These are phyloP conservation scores for Paxillus ammoniavirescens DNA, from an alignment of 768 basidiomycete genomes.

Conservation along the genomic window DNA sequence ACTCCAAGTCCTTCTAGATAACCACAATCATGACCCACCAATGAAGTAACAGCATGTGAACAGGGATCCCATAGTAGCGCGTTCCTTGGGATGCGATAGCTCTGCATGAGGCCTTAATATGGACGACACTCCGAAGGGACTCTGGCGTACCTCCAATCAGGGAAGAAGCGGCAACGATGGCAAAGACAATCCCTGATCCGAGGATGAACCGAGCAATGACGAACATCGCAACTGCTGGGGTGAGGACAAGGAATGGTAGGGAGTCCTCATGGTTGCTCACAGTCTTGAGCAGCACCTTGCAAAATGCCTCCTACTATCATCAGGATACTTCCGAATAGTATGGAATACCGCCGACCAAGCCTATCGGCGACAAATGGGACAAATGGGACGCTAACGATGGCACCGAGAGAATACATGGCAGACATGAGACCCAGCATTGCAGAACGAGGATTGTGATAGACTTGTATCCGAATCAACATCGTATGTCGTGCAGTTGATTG, in stretches of 20 bases:
- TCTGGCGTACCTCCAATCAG: constrained; percentile 17
- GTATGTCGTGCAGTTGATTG: not conserved
- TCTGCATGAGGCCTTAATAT: constrained; percentile 2
- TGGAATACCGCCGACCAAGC: constrained; percentile 20
- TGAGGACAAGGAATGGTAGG: not conserved
- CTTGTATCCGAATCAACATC: constrained; percentile 27
- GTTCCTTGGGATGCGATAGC: constrained; percentile 24
- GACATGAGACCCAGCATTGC: constrained; percentile 56
- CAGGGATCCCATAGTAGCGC: constrained; percentile 11
- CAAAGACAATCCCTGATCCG: constrained; percentile 12
- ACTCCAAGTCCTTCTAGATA: too few species aligned
- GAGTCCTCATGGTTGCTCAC: constrained; percentile 1
- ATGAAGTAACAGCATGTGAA: constrained; percentile 10
- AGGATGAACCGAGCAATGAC: constrained; percentile 16
- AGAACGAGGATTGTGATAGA: constrained; percentile 54
- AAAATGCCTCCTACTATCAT: constrained; percentile 12
- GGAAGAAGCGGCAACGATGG: constrained; percentile 19
- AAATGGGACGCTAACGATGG: constrained; percentile 28
- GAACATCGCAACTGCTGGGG: constrained; percentile 11
- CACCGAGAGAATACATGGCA: constrained; percentile 60
- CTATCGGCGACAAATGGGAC: constrained; percentile 21
- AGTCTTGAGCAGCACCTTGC: constrained; percentile 13
- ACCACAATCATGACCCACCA: constrained; percentile 3
- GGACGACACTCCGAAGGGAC: too few species aligned
- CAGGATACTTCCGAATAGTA: constrained; percentile 11